Base-by-base conservation (phyloP, 441 rosid genomes). In the Sinapis alba region DNA sequence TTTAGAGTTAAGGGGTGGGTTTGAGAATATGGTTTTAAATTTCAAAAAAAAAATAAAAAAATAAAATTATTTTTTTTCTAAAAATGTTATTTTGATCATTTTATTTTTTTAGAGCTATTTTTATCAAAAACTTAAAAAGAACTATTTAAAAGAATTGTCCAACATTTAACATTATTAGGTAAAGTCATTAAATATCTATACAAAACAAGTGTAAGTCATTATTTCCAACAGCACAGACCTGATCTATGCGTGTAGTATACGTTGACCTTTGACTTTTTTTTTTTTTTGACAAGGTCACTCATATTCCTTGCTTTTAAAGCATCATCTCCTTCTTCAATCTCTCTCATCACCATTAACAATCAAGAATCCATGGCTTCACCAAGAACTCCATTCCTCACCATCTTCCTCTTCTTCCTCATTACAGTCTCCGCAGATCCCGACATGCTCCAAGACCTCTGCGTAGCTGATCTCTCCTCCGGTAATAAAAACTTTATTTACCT, bases 371-470 rank as follows among this genome's bases (percentile, higher is more conserved):
- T 77, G 80, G 80, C 76, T 58, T 65, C 72, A 28, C 61, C 62
- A 65, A 43, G 53, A 63, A 47, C 76, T 71, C 38, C 15, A 30
- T 23, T 23, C 16, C 63, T 58, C 53, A 23, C 19, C 76, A 43
- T 78, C 65, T n/a, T 68, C 57, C 10, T 82, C 72, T 21, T 76
- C 12, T 43, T 62, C 68, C 13, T 80, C 65, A 15, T 67, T 23
- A 11, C 75, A 2, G 16, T 13, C 10, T 72, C 78, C 10, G 86
- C 88, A 36, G 91, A 89, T 85, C 87, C 91, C n/a, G 89, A 86
- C 83, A 12, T 79, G 83, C 93, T 89, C 64, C 93, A 89, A 84
- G 93, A 87, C 80, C 76, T 89, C 34, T 87, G 93, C 61, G 89
- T 85, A 3, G 93, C 93, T n/a, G 86, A 89, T 66, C 81, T 77